Percentiles rank a stretch among this genome's conserved stretches.
phyloP scores from a whole-genome alignment of 768 basidiomycete species.

The Mycena pura region DNA sequence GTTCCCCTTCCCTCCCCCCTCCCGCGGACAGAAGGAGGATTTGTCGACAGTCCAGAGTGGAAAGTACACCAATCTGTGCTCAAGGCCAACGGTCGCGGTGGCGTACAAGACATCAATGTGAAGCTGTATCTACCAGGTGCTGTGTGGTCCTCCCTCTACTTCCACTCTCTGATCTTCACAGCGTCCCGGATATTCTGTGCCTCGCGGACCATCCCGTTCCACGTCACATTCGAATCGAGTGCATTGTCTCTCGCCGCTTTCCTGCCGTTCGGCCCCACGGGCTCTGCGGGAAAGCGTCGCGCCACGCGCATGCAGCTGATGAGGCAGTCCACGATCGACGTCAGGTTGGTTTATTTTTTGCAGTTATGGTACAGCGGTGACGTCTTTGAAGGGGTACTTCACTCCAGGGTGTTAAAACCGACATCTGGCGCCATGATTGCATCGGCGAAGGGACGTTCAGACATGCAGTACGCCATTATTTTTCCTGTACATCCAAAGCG shows the following conservation, averaged over 20 bases:
- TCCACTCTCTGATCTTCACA: no score
- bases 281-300: conserved; percentile 35
- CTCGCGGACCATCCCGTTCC: conserved; percentile 68
- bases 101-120: conserved; percentile 46
- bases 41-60: conserved; percentile 58
- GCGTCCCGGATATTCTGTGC: conserved; percentile 65
- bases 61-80: conserved; percentile 49
- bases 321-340: conserved; percentile 73
- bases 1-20: conserved; percentile 57
- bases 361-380: neutral
- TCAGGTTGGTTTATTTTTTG: conserved; percentile 45
- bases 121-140: conserved; percentile 49
- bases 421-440: conserved; percentile 72
- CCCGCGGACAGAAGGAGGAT: conserved; percentile 42
- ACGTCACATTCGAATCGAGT: conserved; percentile 64
- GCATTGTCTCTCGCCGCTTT: conserved; percentile 64
- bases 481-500: neutral
- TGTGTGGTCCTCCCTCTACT: conserved; percentile 33
- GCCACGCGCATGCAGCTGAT: conserved; percentile 65
- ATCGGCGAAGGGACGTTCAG: conserved; percentile 71
- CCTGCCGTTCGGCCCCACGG: conserved; percentile 60
- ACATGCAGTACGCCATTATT: conserved; percentile 51
- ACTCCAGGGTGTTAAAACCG: conserved; percentile 61
- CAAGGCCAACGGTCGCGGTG: conserved; percentile 41
- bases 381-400: conserved; percentile 49